These are phyloP conservation scores for Aspergillus awamori DNA, from an alignment of 2,329 filamentous ascomycete species.

Conservation along the genomic window DNA sequence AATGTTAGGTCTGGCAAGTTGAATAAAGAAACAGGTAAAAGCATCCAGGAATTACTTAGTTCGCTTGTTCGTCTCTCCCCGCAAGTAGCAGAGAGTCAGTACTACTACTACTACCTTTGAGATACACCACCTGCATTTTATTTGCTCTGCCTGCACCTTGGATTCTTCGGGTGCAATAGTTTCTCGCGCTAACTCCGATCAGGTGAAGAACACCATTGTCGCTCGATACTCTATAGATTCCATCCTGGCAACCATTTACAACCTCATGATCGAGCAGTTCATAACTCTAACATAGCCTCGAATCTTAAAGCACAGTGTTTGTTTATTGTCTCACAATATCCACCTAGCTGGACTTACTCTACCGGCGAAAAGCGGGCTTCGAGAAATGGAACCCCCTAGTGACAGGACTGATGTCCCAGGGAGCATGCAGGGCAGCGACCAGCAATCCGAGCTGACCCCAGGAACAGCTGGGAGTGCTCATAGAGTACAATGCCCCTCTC, in stretches of 20 bases:
- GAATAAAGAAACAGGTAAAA: too few relatives aligned
- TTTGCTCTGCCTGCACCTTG: neutral
- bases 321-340: neutral
- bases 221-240: neutral
- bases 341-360: neutral
- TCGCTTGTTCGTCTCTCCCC: too few relatives aligned
- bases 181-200: neutral
- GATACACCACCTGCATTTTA: too few relatives aligned
- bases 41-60: too few relatives aligned
- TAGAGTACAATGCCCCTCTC: conserved; percentile 28
- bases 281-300: neutral
- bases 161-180: neutral
- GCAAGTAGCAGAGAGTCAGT: too few relatives aligned
- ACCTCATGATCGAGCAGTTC: neutral
- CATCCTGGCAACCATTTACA: neutral
- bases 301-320: neutral
- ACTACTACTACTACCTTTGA: too few relatives aligned
- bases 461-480: neutral
- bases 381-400: neutral
- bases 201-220: neutral
- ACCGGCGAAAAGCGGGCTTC: neutral
- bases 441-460: neutral
- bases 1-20: too few relatives aligned
- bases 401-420: neutral
- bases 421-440: neutral